Evolutionary conservation across 2,329 filamentous ascomycete genomes (phyloP).

Genomic region (Verticillium albo-atrum): DNA sequence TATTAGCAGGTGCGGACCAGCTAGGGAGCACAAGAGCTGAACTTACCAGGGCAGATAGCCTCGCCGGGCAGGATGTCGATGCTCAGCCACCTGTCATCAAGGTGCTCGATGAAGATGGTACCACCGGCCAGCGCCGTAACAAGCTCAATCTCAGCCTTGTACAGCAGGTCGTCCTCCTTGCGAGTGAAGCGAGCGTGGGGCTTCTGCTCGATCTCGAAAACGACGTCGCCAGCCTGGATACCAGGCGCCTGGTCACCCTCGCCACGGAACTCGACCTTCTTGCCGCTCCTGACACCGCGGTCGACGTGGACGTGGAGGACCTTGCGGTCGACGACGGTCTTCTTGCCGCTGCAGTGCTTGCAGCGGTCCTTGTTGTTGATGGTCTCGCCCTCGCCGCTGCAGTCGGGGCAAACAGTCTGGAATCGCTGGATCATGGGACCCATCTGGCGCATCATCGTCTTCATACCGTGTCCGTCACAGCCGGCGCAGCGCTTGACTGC

Average conservation of each 20-base stretch:
- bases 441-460: slow-evolving; percentile 99
- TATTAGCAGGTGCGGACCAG: background rate
- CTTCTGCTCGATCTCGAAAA: slow-evolving; percentile 99
- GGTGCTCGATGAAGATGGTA: slow-evolving; percentile 87
- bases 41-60: slow-evolving; percentile 85
- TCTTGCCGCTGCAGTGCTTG: slow-evolving; percentile 96
- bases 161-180: slow-evolving; percentile 93
- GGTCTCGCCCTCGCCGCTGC: slow-evolving; percentile 93
- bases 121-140: slow-evolving; percentile 92
- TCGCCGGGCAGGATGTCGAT: slow-evolving; percentile 92
- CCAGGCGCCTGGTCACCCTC: slow-evolving; percentile 96
- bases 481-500: slow-evolving; percentile 90
- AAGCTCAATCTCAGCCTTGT: slow-evolving; percentile 91
- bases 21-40: background rate
- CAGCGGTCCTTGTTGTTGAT: slow-evolving; percentile 97
- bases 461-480: slow-evolving; percentile 95
- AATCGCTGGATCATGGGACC: slow-evolving; percentile 99
- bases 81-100: slow-evolving; percentile 94
- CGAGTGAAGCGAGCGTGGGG: slow-evolving; percentile 93
- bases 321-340: slow-evolving; percentile 96
- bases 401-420: slow-evolving; percentile 98
- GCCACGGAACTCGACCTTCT: slow-evolving; percentile 94
- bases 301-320: slow-evolving; percentile 98
- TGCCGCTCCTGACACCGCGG: slow-evolving; percentile 85
- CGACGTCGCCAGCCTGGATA: slow-evolving; percentile 89